These are phyloP conservation scores for Trametes cinnabarina DNA, from an alignment of 768 basidiomycete species.

Conservation along the genomic window DNA sequence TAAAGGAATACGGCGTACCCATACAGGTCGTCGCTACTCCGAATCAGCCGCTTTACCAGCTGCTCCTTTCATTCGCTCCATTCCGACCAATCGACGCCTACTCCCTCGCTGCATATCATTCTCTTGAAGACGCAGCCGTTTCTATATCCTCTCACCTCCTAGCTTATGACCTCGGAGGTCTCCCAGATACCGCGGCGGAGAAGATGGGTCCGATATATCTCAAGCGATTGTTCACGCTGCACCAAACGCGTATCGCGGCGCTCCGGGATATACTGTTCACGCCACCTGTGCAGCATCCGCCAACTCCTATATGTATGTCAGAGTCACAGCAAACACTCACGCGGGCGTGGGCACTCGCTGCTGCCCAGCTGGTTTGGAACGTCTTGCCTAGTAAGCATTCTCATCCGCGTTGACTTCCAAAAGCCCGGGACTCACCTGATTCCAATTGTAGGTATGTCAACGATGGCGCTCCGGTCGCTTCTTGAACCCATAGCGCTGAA, in stretches of 20 bases:
- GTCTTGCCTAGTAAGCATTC: conserved; percentile 24
- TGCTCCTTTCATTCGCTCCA: conserved; percentile 36
- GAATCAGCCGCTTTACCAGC: conserved; percentile 30
- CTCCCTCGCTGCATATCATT: conserved; percentile 36
- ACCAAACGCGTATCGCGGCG: conserved; percentile 34
- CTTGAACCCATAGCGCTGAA: conserved; percentile 63
- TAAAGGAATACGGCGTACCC: conserved; percentile 28
- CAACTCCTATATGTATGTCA: conserved; percentile 19
- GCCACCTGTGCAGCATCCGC: conserved; percentile 28
- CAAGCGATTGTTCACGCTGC: conserved; percentile 39
- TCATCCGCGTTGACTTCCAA: background rate
- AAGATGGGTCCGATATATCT: conserved; percentile 43
- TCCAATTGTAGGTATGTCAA: conserved; percentile 55
- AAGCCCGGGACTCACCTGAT: no score
- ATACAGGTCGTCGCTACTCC: conserved; percentile 26
- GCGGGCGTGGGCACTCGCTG: conserved; percentile 32
- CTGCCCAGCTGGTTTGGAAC: conserved; percentile 31
- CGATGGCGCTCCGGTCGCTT: conserved; percentile 63
- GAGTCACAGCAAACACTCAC: conserved; percentile 24
- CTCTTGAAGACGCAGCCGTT: conserved; percentile 39
- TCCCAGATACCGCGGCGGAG: conserved; percentile 38
- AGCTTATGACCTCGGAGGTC: conserved; percentile 30
- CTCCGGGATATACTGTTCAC: conserved; percentile 31
- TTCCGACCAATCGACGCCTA: conserved; percentile 40
- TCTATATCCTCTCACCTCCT: conserved; percentile 39